Conservation (phyloP, 305 asterid species). For the Solanum chacoense region DNA sequence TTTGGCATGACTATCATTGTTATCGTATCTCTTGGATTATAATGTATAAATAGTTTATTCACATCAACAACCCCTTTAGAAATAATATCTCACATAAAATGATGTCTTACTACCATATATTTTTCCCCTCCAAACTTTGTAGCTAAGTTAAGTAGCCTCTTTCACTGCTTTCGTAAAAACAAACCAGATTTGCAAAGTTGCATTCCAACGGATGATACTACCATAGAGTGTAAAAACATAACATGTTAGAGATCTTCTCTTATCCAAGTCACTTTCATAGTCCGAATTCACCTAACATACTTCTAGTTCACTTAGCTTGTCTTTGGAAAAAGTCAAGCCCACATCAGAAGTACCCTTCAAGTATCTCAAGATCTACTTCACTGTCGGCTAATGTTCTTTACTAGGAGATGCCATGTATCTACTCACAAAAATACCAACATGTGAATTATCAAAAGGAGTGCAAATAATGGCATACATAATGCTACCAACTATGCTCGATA, state of each 20-base stretch:
- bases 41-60: not conserved
- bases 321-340: not conserved
- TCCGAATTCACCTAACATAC: not conserved
- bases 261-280: not conserved
- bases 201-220: not conserved
- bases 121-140: not conserved
- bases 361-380: not conserved
- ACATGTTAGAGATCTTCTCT: not conserved
- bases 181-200: not conserved
- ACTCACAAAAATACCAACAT: not conserved
- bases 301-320: not conserved
- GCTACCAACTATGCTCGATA: not conserved
- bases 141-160: not conserved
- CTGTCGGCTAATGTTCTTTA: not conserved
- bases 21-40: not conserved
- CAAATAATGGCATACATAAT: not conserved
- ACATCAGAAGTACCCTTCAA: not conserved
- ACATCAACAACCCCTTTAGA: not conserved
- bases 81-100: no score
- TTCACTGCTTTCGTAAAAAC: not conserved
- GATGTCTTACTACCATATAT: no score
- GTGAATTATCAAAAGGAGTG: not conserved
- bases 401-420: not conserved
- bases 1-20: not conserved
- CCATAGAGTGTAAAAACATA: no score